Evolutionary conservation across 2,329 filamentous ascomycete genomes (phyloP).

Genomic region (Scytalidium sp.): DNA sequence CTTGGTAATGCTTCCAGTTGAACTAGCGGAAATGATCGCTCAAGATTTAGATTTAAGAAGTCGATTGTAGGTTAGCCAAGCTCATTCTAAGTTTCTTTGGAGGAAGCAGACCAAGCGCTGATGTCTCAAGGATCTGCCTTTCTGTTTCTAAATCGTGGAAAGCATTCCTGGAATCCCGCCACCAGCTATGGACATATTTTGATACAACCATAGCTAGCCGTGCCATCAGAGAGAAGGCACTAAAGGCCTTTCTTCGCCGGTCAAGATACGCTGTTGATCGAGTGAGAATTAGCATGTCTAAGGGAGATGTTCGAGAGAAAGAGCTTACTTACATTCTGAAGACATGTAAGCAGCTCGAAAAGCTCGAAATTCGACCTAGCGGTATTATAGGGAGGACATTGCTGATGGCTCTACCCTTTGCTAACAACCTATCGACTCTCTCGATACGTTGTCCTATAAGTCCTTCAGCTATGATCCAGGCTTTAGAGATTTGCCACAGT

Average conservation of each 20-base stretch:
- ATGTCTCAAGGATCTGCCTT: conserved; percentile 22
- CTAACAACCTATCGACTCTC: conserved; percentile 17
- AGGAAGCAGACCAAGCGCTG: conserved; percentile 2
- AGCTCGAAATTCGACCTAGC: conserved; percentile 18
- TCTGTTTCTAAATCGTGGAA: conserved; percentile 28
- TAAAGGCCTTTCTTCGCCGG: conserved; percentile 22
- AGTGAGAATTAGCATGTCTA: conserved; percentile 16
- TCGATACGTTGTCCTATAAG: neutral
- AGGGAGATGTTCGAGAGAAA: neutral
- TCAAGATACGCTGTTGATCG: conserved; percentile 24
- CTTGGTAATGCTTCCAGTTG: conserved; percentile 27
- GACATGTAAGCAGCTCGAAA: conserved; percentile 20
- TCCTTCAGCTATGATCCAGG: conserved; percentile 7
- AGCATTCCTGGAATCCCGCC: conserved; percentile 22
- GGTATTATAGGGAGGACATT: conserved; percentile 22
- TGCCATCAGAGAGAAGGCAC: conserved; percentile 14
- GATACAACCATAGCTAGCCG: conserved; percentile 20
- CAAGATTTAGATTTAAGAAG: conserved; percentile 25
- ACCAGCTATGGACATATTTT: conserved; percentile 25
- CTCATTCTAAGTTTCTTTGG: neutral
- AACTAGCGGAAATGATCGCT: conserved; percentile 28
- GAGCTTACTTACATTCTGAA: conserved; percentile 20
- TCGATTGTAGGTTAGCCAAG: conserved; percentile 19
- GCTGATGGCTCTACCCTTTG: conserved; percentile 12
- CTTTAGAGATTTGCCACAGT: conserved; percentile 12